Evolutionary conservation across 1,139 yeast genomes (phyloP).

Genomic region (Yueomyces sp.): DNA sequence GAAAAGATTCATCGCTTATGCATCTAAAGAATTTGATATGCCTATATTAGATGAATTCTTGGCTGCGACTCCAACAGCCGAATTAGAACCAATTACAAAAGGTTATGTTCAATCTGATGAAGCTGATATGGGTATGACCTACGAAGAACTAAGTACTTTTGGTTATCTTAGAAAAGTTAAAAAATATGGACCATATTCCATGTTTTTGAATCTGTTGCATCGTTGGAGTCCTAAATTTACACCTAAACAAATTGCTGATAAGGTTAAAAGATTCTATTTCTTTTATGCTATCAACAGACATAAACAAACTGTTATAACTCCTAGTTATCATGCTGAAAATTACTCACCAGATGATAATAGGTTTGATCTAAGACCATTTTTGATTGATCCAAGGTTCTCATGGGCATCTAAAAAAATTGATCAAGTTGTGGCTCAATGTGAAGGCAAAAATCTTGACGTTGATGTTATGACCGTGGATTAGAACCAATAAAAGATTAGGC

Average conservation of each 20-base stretch:
- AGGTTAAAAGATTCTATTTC: constrained; percentile 85
- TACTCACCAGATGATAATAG: constrained; percentile 97
- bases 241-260: constrained; percentile 77
- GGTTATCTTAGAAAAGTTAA: constrained; percentile 88
- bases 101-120: constrained; percentile 92
- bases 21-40: constrained; percentile 51
- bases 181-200: constrained; percentile 91
- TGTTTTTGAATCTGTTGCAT: constrained; percentile 81
- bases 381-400: constrained; percentile 81
- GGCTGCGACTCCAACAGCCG: constrained; percentile 94
- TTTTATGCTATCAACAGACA: constrained; percentile 92
- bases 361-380: constrained; percentile 86
- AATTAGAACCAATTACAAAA: constrained; percentile 88
- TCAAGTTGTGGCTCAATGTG: constrained; percentile 45
- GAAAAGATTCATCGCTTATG: constrained; percentile 74
- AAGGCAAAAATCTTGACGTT: constrained; percentile 25
- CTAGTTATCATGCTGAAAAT: constrained; percentile 94
- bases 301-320: constrained; percentile 92
- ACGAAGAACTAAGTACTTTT: constrained; percentile 81
- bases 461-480: constrained; percentile 34
- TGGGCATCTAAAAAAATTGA: constrained; percentile 88
- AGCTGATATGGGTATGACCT: constrained; percentile 95
- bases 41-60: constrained; percentile 71
- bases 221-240: constrained; percentile 82
- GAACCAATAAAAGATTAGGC: background rate